Evolutionary conservation across 106 monocot genomes (phyloP).

Genomic region (Iris macrosiphon): DNA sequence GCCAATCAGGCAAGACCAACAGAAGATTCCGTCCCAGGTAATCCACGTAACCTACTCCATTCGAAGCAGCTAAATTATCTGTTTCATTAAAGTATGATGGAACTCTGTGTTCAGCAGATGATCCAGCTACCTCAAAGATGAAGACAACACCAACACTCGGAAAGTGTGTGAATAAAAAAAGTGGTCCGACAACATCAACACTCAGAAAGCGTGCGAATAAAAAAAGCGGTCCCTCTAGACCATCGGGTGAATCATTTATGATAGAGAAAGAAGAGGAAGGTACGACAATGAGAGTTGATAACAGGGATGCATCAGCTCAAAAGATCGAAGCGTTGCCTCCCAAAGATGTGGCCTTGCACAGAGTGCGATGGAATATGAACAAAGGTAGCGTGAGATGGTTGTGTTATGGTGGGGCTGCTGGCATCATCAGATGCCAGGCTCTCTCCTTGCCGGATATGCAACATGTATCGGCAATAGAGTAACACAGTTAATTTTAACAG

Average conservation of each 20-base stretch:
- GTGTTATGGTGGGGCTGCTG: slow-evolving; percentile 89
- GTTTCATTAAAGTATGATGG: no score
- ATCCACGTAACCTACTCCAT: not conserved
- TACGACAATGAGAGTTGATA: not conserved
- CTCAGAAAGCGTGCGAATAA: not conserved
- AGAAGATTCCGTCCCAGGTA: slow-evolving; percentile 16
- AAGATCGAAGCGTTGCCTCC: slow-evolving; percentile 40
- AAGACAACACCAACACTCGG: not conserved
- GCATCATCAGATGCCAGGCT: slow-evolving; percentile 80
- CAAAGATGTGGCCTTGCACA: slow-evolving; percentile 73
- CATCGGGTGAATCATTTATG: not conserved
- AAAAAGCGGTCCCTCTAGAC: not conserved
- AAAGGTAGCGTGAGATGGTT: slow-evolving; percentile 81
- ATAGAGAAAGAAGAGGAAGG: not conserved
- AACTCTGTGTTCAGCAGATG: slow-evolving; percentile 4
- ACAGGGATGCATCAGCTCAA: slow-evolving; percentile 7
- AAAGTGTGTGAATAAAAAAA: not conserved
- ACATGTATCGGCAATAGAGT: no score
- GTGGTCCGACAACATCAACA: not conserved
- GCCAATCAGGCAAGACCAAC: slow-evolving; percentile 8
- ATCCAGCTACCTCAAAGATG: not conserved
- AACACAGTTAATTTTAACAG: no score
- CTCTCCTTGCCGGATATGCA: no score
- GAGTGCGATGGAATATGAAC: slow-evolving; percentile 89
- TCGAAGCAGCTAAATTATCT: not conserved